Conservation (phyloP, 2,329 filamentous ascomycete species). For the Cercospora nicotianae region DNA sequence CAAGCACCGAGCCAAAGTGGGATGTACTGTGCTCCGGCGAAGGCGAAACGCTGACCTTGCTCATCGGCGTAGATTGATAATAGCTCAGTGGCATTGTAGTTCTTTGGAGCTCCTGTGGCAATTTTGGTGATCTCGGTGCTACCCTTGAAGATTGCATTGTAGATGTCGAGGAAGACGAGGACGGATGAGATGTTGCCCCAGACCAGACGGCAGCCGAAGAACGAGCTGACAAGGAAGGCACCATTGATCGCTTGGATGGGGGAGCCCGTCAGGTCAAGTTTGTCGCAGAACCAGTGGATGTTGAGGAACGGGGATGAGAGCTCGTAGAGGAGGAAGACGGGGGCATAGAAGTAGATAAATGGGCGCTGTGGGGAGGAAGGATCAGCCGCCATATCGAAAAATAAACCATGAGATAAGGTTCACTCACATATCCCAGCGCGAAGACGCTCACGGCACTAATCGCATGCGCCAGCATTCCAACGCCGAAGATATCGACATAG, state of each 20-base stretch:
- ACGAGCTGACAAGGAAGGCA: slow-evolving; percentile 67
- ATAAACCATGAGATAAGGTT: no score
- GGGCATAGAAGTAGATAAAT: slow-evolving; percentile 80
- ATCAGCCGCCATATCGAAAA: no score
- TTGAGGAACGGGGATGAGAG: slow-evolving; percentile 83
- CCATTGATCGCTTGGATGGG: slow-evolving; percentile 75
- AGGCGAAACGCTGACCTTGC: slow-evolving; percentile 32
- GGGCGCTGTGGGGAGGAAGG: slow-evolving; percentile 59
- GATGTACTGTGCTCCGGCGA: slow-evolving; percentile 43
- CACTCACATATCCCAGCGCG: slow-evolving; percentile 75
- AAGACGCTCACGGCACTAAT: slow-evolving; percentile 72
- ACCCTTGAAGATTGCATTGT: slow-evolving; percentile 43
- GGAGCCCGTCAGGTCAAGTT: slow-evolving; percentile 75
- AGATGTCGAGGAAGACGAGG: slow-evolving; percentile 70
- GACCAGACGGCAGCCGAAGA: slow-evolving; percentile 74
- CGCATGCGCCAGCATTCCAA: slow-evolving; percentile 76
- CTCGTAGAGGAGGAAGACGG: slow-evolving; percentile 83
- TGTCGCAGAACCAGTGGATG: slow-evolving; percentile 90
- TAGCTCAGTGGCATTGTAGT: slow-evolving; percentile 24
- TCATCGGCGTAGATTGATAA: slow-evolving; percentile 29
- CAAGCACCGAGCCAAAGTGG: slow-evolving; percentile 68
- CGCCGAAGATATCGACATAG: slow-evolving; percentile 70
- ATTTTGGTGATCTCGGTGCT: slow-evolving; percentile 25
- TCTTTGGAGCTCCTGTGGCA: slow-evolving; percentile 20
- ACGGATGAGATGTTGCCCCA: slow-evolving; percentile 71